Base-by-base conservation (phyloP, 2,329 filamentous ascomycete genomes). In the Ophiognomonia clavigignenti-juglandacearum region DNA sequence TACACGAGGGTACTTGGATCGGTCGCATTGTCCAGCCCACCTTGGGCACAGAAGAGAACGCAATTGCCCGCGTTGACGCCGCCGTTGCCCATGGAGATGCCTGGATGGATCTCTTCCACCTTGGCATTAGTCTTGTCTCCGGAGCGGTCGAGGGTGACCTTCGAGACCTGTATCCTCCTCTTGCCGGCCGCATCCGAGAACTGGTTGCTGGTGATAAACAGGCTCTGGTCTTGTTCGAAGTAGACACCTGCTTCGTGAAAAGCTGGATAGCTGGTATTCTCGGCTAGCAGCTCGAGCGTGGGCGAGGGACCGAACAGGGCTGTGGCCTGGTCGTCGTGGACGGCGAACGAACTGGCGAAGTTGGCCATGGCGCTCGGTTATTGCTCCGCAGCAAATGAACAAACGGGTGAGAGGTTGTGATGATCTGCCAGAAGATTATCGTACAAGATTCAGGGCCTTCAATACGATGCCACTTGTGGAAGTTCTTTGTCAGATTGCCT, bases 41-140 rank as follows among this genome's bases (percentile, higher is more conserved):
- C 70, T 51, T 72, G 70, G 1, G 67, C 66, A 43, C 70, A 73
- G 56, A 68, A 69, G 1, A 73, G 51, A 9, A 72, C 57, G 4
- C 66, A 65, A 19, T 66, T 57, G 1, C 63, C 60, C 11, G 72
- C 72, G 47, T 75, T 75, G 31, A 74, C 65, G 6, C 70, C 73
- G 18, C 73, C 73, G 40, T 77, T 77, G 6, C 65, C 68, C 69
- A 75, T 73, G 2, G 59, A 57, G 0, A 73, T 60, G 1, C 57
- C 59, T 1, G 56, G 51, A 4, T 57, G 16, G 11, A 72, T 59
- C 35, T 69, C 61, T 37, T 70, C 64, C 26, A 43, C 40, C 14
- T 23, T 36, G 8, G 40, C 47, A 6, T 26, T 37, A n/a, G 43
- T 51, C 34, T 27, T 38, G n/a, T 39, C 51, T 0, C 24, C 38